A percentile compares a stretch with the other conserved stretches of the same genome.
phyloP scores from a whole-genome alignment of 1,284 basidiomycete genomes.

The Ceratobasidium sp. region DNA sequence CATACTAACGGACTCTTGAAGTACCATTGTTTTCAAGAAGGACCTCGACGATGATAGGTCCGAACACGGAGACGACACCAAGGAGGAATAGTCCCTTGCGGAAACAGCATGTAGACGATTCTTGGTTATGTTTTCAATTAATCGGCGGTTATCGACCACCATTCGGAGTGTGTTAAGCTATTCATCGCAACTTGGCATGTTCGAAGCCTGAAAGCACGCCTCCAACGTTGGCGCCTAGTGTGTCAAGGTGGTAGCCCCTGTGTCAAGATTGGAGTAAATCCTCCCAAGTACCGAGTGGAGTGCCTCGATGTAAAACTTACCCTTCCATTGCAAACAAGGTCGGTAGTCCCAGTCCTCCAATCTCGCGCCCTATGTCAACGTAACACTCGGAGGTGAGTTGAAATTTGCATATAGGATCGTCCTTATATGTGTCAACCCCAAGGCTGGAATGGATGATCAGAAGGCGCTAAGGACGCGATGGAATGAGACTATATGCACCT shows the following conservation, averaged over 20 bases:
- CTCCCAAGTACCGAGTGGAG: neutral
- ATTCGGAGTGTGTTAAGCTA: neutral
- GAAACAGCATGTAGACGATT: neutral
- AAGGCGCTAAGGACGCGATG: neutral
- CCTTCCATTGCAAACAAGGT: conserved; percentile 60
- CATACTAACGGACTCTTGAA: conserved; percentile 43
- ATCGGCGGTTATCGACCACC: conserved; percentile 2
- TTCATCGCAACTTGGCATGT: neutral
- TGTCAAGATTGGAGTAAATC: conserved; percentile 6
- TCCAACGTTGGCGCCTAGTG: conserved; percentile 39
- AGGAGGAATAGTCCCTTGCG: conserved; percentile 48
- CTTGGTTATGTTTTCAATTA: conserved; percentile 21
- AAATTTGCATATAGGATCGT: conserved; percentile 59
- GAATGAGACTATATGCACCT: conserved; percentile 53
- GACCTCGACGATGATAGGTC: conserved; percentile 61
- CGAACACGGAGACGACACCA: conserved; percentile 60
- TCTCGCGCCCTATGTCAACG: conserved; percentile 55
- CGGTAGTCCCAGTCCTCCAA: conserved; percentile 52
- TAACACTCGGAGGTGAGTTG: conserved; percentile 56
- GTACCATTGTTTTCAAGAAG: conserved; percentile 52
- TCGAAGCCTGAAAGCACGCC: conserved; percentile 30
- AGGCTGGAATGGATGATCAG: conserved; percentile 51
- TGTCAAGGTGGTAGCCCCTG: conserved; percentile 34
- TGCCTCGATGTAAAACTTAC: conserved; percentile 50
- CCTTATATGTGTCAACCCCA: conserved; percentile 59